Evolutionary conservation across 192 early-diverging fungal species (phyloP).

Genomic region (Backusella macrospora): DNA sequence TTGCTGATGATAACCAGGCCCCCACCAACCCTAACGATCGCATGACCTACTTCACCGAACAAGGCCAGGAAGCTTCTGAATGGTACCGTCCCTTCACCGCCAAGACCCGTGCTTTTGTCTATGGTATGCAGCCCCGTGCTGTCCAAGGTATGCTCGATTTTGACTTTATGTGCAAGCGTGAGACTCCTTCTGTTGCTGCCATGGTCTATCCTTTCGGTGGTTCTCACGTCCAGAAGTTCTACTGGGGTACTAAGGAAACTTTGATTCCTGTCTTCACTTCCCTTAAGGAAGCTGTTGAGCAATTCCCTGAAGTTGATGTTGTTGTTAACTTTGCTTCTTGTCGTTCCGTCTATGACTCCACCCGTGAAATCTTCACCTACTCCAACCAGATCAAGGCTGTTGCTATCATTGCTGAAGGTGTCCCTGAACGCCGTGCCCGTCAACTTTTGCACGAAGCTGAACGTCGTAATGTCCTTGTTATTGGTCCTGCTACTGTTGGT

Average conservation of each 20-base stretch:
- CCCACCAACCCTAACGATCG: slow-evolving; percentile 51
- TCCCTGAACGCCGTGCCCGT: slow-evolving; percentile 95
- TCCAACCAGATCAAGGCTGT: slow-evolving; percentile 87
- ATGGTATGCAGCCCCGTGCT: slow-evolving; percentile 98
- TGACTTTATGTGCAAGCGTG: slow-evolving; percentile 98
- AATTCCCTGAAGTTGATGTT: slow-evolving; percentile 92
- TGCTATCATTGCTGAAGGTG: slow-evolving; percentile 98
- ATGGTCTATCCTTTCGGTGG: slow-evolving; percentile 99
- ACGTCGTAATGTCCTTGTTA: slow-evolving; percentile 79
- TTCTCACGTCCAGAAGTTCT: slow-evolving; percentile 99
- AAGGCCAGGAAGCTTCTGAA: slow-evolving; percentile 43
- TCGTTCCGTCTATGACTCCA: slow-evolving; percentile 92
- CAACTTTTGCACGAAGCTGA: slow-evolving; percentile 86
- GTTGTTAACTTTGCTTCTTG: slow-evolving; percentile 99
- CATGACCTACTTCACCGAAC: slow-evolving; percentile 52
- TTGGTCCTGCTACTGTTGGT: slow-evolving; percentile 98
- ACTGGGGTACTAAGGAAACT: slow-evolving; percentile 99
- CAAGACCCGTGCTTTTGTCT: slow-evolving; percentile 90
- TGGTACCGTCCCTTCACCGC: slow-evolving; percentile 80
- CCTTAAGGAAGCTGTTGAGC: slow-evolving; percentile 78
- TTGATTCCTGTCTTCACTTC: slow-evolving; percentile 92
- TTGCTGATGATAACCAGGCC: slow-evolving; percentile 52
- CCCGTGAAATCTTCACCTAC: slow-evolving; percentile 83
- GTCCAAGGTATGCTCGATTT: slow-evolving; percentile 99
- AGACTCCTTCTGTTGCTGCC: slow-evolving; percentile 89